Base-by-base conservation (phyloP, 2,329 filamentous ascomycete genomes). In the Aspergillus ustus region DNA sequence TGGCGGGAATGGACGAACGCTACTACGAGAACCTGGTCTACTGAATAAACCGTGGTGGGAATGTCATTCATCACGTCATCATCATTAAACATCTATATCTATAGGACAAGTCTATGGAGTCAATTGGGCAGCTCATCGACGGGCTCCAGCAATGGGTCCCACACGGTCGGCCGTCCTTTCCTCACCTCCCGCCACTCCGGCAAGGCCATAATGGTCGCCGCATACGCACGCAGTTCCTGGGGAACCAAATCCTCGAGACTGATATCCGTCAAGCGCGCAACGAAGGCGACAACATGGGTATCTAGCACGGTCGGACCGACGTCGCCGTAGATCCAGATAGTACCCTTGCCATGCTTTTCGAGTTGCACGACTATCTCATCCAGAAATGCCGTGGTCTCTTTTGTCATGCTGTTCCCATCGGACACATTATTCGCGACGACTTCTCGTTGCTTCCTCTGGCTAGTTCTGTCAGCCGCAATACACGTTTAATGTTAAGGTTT, bases 1-100 rank as follows among this genome's bases (percentile, higher is more conserved):
- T 79, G 65, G 80, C 80, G 5, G 80, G 80, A 0, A 77, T 82
- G 77, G 78, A 81, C 57, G 67, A 64, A 46, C 72, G 74, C 4
- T 82, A 80, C 59, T 82, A 82, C 43, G 76, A 77, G 49, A 67
- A 77, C 19, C 28, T 63, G 43, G 62, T 62, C 8, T 56, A 54
- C 31, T 61, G 46, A 45, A 31, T 11, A 20, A n/a, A n/a, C 25
- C 22, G 17, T 11, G 46, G 13, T 3, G 19, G 29, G 15, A 43
- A 44, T 29, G 20, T 25, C 44, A n/a, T 37, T 56, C n/a, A 48
- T 34, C 17, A 49, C 44, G 15, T 40, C 34, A 40, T 25, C 6
- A 15, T 40, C 34, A 40, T 40, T 40, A 17, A 25, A 40, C 34
- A 8, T 57, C 53, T 50, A 50, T 13, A 51, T 48, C 49, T 59